Evolutionary conservation across 2,329 filamentous ascomycete species (phyloP), one percentile per base, ranked within the genome.

Genomic region (Exophiala sp.): DNA sequence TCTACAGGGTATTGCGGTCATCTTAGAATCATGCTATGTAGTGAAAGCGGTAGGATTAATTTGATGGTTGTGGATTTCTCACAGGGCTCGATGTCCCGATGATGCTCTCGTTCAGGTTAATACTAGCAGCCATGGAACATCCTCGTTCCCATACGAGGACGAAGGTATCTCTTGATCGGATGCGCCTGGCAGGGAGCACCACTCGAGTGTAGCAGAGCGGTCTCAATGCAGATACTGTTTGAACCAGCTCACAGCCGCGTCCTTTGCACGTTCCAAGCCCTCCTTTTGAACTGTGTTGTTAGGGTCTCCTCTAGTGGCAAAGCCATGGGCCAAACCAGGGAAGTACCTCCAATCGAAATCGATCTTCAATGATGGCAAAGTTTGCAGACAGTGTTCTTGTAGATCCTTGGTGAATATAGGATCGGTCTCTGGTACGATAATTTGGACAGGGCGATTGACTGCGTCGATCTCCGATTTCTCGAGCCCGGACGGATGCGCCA

Each of bases 311-410:
- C 78, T 69, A 1, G 69, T 60, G 2, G 76, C 63, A 48, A 68
- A 78, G 2, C 66, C 73, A 68, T 84, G 80, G 54, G 63, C 66
- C 11, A 79, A 64, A 0, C 74, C 75, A 0, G 78, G 75, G 57
- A 79, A 81, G 62, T 78, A 70, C 57, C 74, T 71, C 64, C 79
- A 82, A 46, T 79, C 75, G 58, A 75, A 80, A 11, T 69, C 62
- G 6, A 79, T 49, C 0, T 68, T 69, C 12, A 69, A 42, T 41
- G 62, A 67, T 21, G 65, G 68, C 33, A 81, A 55, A 8, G 67
- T 69, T 48, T 67, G 57, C 58, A 76, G 72, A 0, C 70, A 66
- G 62, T 73, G 65, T 34, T 48, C 42, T 67, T 80, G 81, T 44
- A 81, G 50, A 63, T 80, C 78, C 0, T 65, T 46, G 1, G 73